These are phyloP conservation scores for Populus simonii DNA, from an alignment of 345 rosid genomes.

Conservation along the genomic window DNA sequence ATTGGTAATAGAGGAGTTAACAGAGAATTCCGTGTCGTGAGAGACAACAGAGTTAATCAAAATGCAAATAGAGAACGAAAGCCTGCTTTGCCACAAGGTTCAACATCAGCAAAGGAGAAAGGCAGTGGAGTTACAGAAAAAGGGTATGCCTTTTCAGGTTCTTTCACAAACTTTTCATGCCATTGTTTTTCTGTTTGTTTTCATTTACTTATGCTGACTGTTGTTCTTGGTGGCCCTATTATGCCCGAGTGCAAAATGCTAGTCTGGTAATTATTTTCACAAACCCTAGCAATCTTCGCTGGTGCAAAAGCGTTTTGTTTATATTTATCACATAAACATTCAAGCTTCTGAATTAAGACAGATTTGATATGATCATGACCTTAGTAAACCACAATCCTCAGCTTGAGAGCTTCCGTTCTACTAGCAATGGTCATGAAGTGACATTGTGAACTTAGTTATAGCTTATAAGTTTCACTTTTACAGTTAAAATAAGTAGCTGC, in stretches of 20 bases:
- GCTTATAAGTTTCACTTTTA: neutral
- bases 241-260: too few species aligned
- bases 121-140: conserved; percentile 32
- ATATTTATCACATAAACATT: neutral
- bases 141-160: conserved; percentile 40
- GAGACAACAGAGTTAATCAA: conserved; percentile 64
- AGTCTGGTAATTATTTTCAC: neutral
- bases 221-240: neutral
- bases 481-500: neutral
- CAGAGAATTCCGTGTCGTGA: conserved; percentile 54
- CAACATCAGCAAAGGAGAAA: conserved; percentile 31
- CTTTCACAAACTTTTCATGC: neutral
- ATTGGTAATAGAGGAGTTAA: conserved; percentile 49
- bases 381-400: neutral
- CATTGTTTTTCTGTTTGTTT: neutral
- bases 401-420: neutral
- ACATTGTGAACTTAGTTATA: neutral
- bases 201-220: neutral
- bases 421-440: neutral
- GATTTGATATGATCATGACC: neutral
- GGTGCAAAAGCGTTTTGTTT: neutral
- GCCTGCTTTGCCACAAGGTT: conserved; percentile 35
- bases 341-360: neutral
- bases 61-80: conserved; percentile 43
- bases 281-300: neutral